Conservation (phyloP, 75 land plant genomes). For the Pseudotsuga menziesii region DNA sequence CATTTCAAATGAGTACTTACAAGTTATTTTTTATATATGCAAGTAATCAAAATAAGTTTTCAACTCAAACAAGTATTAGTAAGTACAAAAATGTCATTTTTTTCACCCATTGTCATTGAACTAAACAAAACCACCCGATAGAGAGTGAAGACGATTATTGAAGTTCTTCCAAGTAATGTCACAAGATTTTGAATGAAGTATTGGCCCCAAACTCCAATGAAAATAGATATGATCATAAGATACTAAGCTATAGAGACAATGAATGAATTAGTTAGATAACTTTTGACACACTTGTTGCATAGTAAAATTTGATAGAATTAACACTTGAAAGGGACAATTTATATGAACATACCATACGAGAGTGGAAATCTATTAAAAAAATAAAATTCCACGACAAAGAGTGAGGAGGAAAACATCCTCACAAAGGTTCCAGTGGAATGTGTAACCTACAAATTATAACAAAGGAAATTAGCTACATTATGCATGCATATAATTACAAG, state of each 20-base stretch:
- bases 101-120: slow-evolving; percentile 71
- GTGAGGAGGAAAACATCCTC: slow-evolving; percentile 86
- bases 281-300: not conserved
- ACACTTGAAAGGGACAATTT: not conserved
- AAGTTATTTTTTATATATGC: not conserved
- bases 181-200: slow-evolving; percentile 46
- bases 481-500: not conserved
- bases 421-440: slow-evolving; percentile 88
- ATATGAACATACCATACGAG: slow-evolving; percentile 49
- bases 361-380: slow-evolving; percentile 83
- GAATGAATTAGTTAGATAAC: not conserved
- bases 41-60: not conserved
- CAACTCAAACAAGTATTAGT: not conserved
- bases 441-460: slow-evolving; percentile 42
- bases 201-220: slow-evolving; percentile 84
- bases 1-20: too few species aligned
- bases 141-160: slow-evolving; percentile 76
- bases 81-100: too few species aligned
- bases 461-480: not conserved
- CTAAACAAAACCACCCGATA: slow-evolving; percentile 62
- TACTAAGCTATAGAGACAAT: slow-evolving; percentile 55
- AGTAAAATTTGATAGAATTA: not conserved
- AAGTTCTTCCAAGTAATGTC: slow-evolving; percentile 47
- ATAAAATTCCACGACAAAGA: slow-evolving; percentile 83
- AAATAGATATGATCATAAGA: slow-evolving; percentile 43